These are phyloP conservation scores for Prunus armeniaca DNA, from an alignment of 306 rosid genomes.

Conservation along the genomic window DNA sequence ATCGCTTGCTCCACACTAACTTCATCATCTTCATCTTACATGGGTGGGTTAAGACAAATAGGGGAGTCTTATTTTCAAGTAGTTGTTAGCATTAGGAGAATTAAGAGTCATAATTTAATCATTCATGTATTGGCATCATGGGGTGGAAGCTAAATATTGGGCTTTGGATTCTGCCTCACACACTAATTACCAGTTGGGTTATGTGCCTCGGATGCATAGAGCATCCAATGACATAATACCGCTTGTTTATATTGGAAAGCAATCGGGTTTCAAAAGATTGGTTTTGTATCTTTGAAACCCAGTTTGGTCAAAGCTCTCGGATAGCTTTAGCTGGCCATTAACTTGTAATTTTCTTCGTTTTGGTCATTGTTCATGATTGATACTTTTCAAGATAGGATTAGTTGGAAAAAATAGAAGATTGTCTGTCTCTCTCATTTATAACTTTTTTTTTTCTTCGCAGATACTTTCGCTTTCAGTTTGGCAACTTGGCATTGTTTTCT, in stretches of 20 bases:
- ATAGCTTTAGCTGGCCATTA: conserved; percentile 45
- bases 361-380: conserved; percentile 38
- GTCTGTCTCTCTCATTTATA: conserved; percentile 17
- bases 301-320: conserved; percentile 52
- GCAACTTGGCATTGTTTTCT: conserved; percentile 8
- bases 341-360: conserved; percentile 28
- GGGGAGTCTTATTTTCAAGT: conserved; percentile 14
- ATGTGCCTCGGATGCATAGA: conserved; percentile 58
- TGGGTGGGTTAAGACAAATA: conserved; percentile 23
- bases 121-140: conserved; percentile 42
- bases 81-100: conserved; percentile 45
- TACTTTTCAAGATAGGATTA: conserved; percentile 32
- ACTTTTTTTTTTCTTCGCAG: conserved; percentile 2
- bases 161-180: conserved; percentile 83
- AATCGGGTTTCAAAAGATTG: conserved; percentile 59
- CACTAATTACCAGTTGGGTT: conserved; percentile 43
- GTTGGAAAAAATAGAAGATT: conserved; percentile 32
- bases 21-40: neutral
- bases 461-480: conserved; percentile 38
- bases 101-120: conserved; percentile 39
- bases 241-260: conserved; percentile 44
- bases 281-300: conserved; percentile 72
- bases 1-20: neutral
- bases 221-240: conserved; percentile 74
- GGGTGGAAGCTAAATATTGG: conserved; percentile 50